Conservation (phyloP, 2,329 filamentous ascomycete genomes). For the Sclerotinia minor region DNA sequence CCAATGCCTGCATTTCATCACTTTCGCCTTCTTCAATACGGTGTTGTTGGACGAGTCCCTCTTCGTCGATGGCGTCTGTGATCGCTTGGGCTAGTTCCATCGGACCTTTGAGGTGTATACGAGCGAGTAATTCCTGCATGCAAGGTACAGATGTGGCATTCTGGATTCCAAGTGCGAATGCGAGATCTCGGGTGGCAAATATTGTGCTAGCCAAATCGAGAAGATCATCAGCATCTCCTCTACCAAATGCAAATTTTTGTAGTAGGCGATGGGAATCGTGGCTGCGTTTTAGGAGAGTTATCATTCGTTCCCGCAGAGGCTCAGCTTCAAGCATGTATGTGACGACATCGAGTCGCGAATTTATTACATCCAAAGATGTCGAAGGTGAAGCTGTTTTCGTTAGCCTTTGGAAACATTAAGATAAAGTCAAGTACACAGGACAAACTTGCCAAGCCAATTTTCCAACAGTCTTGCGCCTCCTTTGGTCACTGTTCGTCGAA, state of each 20-base stretch:
- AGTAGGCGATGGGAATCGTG: slow-evolving; percentile 87
- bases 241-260: slow-evolving; percentile 89
- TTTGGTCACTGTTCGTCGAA: slow-evolving; percentile 86
- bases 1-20: slow-evolving; percentile 69
- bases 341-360: slow-evolving; percentile 77
- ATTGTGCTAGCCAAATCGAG: slow-evolving; percentile 82
- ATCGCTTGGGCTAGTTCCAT: slow-evolving; percentile 70
- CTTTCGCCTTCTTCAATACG: slow-evolving; percentile 72
- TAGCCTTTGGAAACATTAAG: slow-evolving; percentile 15
- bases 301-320: slow-evolving; percentile 68
- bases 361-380: slow-evolving; percentile 78
- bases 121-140: slow-evolving; percentile 50
- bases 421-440: background rate
- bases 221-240: slow-evolving; percentile 90
- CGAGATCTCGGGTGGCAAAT: slow-evolving; percentile 67
- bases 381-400: slow-evolving; percentile 67
- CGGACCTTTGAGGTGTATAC: slow-evolving; percentile 68
- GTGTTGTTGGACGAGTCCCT: slow-evolving; percentile 80
- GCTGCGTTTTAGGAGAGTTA: slow-evolving; percentile 68
- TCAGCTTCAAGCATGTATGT: slow-evolving; percentile 67
- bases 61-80: slow-evolving; percentile 81
- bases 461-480: slow-evolving; percentile 83
- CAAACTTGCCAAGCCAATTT: slow-evolving; percentile 69
- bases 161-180: slow-evolving; percentile 46
- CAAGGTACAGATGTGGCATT: slow-evolving; percentile 40